These are phyloP conservation scores for Candida maesae DNA, from an alignment of 805 yeast species.

Conservation along the genomic window DNA sequence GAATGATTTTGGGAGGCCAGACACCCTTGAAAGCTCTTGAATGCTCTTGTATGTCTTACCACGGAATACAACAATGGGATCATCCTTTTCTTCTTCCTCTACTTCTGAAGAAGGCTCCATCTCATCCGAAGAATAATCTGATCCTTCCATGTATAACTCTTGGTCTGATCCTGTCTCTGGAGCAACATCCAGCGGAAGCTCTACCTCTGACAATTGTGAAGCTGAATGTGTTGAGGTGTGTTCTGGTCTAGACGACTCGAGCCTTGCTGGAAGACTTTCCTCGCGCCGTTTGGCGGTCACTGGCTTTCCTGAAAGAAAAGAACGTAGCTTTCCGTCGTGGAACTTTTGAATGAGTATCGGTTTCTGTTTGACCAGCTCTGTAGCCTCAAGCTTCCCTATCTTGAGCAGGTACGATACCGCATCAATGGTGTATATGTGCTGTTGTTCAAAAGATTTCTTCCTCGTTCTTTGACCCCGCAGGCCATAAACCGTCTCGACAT, in stretches of 20 bases:
- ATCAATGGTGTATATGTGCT: conserved; percentile 27
- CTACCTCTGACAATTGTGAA: neutral
- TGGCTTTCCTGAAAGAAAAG: conserved; percentile 1
- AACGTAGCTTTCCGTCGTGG: conserved; percentile 25
- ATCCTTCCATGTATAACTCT: conserved; percentile 17
- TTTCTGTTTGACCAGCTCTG: conserved; percentile 20
- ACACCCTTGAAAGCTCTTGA: conserved; percentile 18
- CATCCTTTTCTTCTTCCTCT: conserved; percentile 5
- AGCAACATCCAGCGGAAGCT: neutral
- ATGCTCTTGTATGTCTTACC: conserved; percentile 22
- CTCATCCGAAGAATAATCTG: conserved; percentile 15
- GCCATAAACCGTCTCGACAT: no score
- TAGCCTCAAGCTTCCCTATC: conserved; percentile 19
- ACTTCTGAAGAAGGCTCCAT: conserved; percentile 8
- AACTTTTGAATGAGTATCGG: conserved; percentile 26
- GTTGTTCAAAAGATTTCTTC: conserved; percentile 22
- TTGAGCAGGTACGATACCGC: conserved; percentile 20
- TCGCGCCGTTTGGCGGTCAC: conserved; percentile 1
- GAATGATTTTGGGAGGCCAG: conserved; percentile 24
- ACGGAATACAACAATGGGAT: conserved; percentile 11
- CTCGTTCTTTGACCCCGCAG: conserved; percentile 18
- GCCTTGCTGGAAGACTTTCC: no score
- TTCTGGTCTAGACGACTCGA: neutral
- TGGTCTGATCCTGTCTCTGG: conserved; percentile 6
- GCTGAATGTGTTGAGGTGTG: neutral